These are phyloP conservation scores for Stephania cephalantha DNA, from an alignment of 164 flowering plant genomes.

Conservation along the genomic window DNA sequence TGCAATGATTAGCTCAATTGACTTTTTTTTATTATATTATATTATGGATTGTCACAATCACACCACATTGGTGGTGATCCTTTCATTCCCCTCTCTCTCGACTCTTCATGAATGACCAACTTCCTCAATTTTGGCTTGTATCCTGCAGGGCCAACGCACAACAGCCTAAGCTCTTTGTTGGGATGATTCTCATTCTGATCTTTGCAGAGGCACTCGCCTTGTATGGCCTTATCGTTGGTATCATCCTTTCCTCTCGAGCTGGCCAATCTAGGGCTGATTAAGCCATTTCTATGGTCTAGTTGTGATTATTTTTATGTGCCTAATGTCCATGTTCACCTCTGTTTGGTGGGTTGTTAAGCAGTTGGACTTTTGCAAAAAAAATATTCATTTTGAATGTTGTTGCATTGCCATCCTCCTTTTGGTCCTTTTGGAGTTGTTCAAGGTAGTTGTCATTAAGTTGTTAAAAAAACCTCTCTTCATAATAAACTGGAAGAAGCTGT, in stretches of 20 bases:
- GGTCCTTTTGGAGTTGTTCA: not conserved
- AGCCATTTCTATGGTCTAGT: not conserved
- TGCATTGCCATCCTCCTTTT: conserved; percentile 1
- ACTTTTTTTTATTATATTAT: no score
- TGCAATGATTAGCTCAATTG: no score
- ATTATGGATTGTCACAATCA: not conserved
- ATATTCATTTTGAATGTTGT: conserved; percentile 4
- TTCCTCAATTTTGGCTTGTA: not conserved
- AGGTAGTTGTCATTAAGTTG: conserved; percentile 18
- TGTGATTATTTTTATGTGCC: conserved; percentile 6
- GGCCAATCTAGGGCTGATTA: conserved; percentile 18
- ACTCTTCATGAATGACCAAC: not conserved
- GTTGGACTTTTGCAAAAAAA: not conserved
- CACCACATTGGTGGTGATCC: not conserved
- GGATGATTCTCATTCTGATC: conserved; percentile 82
- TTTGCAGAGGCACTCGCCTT: conserved; percentile 81
- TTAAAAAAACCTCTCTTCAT: conserved; percentile 5
- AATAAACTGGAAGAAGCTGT: conserved; percentile 17
- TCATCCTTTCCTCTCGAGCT: conserved; percentile 24
- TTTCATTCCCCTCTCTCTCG: not conserved
- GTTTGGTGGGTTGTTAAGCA: conserved; percentile 11
- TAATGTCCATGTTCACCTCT: not conserved
- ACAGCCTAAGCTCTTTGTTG: conserved; percentile 82
- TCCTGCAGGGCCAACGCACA: conserved; percentile 76
- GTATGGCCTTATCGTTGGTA: conserved; percentile 80